phyloP scores from a whole-genome alignment of 805 yeast species.

The Candida ovalis region DNA sequence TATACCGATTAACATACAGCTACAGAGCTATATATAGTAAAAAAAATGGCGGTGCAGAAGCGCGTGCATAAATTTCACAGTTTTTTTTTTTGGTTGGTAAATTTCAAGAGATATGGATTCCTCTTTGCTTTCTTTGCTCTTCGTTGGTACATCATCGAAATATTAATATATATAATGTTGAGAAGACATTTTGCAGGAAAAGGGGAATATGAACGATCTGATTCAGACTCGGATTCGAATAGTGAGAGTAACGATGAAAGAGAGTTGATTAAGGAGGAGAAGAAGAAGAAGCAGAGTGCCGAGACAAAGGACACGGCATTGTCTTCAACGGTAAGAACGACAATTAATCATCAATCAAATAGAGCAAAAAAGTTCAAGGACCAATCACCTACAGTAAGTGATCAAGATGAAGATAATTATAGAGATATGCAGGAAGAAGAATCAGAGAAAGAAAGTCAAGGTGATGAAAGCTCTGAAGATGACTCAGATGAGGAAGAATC shows the following conservation, averaged over 20 bases:
- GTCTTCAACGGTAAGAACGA: too few relatives aligned
- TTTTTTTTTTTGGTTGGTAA: background rate
- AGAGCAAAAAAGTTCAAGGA: too few relatives aligned
- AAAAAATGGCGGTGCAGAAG: too few relatives aligned
- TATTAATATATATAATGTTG: background rate
- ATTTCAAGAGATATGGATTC: too few relatives aligned
- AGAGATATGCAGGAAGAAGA: background rate
- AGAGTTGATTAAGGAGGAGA: background rate
- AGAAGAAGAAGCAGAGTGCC: background rate
- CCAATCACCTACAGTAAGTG: too few relatives aligned
- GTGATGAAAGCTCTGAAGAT: background rate
- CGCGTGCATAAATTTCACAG: too few relatives aligned
- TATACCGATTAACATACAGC: too few relatives aligned
- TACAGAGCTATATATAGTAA: too few relatives aligned
- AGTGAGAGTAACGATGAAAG: background rate
- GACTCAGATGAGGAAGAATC: background rate
- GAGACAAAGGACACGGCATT: background rate
- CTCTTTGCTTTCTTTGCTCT: too few relatives aligned
- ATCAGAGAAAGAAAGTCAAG: background rate
- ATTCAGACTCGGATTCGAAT: slow-evolving; percentile 1
- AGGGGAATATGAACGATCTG: slow-evolving; percentile 1
- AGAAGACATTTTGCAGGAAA: slow-evolving; percentile 2
- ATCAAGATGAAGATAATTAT: background rate
- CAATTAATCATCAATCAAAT: too few relatives aligned
- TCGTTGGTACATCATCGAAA: too few relatives aligned